Evolutionary conservation across 139 green algal species (phyloP).

Genomic region (Chlorella sp.): DNA sequence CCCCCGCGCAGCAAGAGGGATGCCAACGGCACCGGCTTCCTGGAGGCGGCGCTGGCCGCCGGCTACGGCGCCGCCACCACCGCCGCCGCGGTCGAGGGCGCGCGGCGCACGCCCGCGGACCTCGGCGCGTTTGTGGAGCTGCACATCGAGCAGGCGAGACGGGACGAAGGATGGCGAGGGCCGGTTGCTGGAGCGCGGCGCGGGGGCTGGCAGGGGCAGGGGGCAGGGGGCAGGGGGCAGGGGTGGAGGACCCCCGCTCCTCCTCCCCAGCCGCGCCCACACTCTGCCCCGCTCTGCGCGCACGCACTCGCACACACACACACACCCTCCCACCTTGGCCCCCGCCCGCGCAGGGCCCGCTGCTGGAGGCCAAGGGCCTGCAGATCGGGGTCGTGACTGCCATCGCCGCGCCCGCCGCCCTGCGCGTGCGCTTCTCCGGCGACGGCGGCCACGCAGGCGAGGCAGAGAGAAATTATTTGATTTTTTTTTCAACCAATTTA

Average conservation of each 20-base stretch:
- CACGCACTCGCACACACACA: too few relatives aligned
- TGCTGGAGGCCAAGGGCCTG: constrained; percentile 74
- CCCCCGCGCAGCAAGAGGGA: too few relatives aligned
- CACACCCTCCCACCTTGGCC: too few relatives aligned
- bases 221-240: too few relatives aligned
- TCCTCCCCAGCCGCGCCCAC: too few relatives aligned
- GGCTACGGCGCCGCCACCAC: constrained; percentile 41
- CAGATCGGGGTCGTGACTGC: constrained; percentile 92
- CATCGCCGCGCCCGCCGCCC: constrained; percentile 89
- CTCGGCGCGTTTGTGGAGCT: constrained; percentile 92
- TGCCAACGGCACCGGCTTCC: constrained; percentile 78
- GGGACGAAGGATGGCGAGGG: too few relatives aligned
- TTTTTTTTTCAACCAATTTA: too few relatives aligned
- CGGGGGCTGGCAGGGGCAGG: too few relatives aligned
- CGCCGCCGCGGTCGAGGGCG: constrained; percentile 7
- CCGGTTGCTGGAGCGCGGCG: too few relatives aligned
- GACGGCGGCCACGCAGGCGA: constrained; percentile 52
- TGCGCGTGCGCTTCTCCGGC: constrained; percentile 78
- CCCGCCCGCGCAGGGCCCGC: constrained; percentile 78
- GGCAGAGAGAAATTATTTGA: too few relatives aligned
- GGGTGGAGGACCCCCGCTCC: too few relatives aligned
- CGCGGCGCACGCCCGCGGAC: neutral
- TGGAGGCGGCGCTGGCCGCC: constrained; percentile 67
- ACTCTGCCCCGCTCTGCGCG: too few relatives aligned
- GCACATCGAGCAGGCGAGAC: constrained; percentile 85